A percentile compares a stretch with the other conserved stretches of the same genome.
Evolutionary conservation across 306 rosid species (phyloP).

Genomic region (Cicer arietinum): DNA sequence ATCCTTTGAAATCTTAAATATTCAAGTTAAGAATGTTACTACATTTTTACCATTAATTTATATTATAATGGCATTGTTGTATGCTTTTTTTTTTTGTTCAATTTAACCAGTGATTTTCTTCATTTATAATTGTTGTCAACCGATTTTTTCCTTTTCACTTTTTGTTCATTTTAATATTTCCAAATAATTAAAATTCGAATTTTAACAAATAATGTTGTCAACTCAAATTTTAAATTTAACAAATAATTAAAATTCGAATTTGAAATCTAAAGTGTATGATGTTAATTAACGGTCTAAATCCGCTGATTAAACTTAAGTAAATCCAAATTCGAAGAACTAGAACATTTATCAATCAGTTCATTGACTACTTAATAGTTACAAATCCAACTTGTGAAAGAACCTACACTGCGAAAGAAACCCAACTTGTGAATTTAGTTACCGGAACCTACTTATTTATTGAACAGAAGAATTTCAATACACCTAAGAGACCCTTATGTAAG

Average conservation of each 20-base stretch:
- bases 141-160: no score
- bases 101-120: neutral
- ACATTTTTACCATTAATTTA: neutral
- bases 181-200: no score
- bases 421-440: neutral
- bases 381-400: neutral
- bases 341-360: neutral
- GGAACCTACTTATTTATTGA: neutral
- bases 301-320: no score
- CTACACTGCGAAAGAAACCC: constrained; percentile 11
- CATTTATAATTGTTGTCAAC: no score
- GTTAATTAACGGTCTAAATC: no score
- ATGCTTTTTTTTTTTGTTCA: neutral
- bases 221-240: no score
- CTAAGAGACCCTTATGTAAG: neutral
- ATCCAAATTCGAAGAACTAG: no score
- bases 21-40: neutral
- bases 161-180: no score
- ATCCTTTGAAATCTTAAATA: neutral
- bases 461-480: neutral
- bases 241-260: no score
- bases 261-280: no score
- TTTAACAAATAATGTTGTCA: no score
- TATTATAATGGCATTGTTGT: neutral
- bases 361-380: constrained; percentile 26